These are phyloP conservation scores for Sungouiella thailandica DNA, from an alignment of 805 yeast species.

Conservation along the genomic window DNA sequence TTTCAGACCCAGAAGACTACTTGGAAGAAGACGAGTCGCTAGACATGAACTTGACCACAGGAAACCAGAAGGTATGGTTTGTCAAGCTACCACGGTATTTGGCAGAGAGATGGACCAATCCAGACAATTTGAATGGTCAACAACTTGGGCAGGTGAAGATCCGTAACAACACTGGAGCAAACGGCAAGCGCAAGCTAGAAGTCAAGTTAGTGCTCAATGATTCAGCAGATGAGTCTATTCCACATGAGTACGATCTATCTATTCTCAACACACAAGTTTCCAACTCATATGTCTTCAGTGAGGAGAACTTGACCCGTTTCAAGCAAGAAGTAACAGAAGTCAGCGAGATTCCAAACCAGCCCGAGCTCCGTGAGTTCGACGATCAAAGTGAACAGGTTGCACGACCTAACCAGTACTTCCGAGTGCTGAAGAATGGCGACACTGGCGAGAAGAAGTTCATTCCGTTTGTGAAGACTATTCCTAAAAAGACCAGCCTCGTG, in stretches of 20 bases:
- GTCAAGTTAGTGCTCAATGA: constrained; percentile 58
- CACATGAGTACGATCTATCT: constrained; percentile 78
- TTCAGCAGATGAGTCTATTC: constrained; percentile 42
- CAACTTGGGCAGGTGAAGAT: constrained; percentile 78
- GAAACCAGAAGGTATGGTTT: constrained; percentile 80
- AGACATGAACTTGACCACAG: constrained; percentile 64
- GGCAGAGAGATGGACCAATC: constrained; percentile 72
- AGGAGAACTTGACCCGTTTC: constrained; percentile 48
- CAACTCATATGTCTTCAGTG: constrained; percentile 85
- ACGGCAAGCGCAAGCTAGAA: constrained; percentile 28
- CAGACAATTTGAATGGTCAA: constrained; percentile 60
- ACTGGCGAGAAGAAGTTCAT: constrained; percentile 40
- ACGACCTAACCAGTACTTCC: constrained; percentile 16
- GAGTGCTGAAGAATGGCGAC: constrained; percentile 28
- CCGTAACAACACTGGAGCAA: constrained; percentile 39
- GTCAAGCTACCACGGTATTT: constrained; percentile 86
- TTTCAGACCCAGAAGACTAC: constrained; percentile 42
- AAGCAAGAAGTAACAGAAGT: constrained; percentile 46
- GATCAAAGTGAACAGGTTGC: constrained; percentile 16
- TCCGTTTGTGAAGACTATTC: constrained; percentile 85
- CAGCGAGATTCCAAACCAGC: constrained; percentile 49
- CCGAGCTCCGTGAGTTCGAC: constrained; percentile 24
- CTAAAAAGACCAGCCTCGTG: constrained; percentile 76
- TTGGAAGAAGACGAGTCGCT: constrained; percentile 60
- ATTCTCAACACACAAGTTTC: constrained; percentile 75